Evolutionary conservation across 2,329 filamentous ascomycete species (phyloP).

Genomic region (Penicillium brasilianum): DNA sequence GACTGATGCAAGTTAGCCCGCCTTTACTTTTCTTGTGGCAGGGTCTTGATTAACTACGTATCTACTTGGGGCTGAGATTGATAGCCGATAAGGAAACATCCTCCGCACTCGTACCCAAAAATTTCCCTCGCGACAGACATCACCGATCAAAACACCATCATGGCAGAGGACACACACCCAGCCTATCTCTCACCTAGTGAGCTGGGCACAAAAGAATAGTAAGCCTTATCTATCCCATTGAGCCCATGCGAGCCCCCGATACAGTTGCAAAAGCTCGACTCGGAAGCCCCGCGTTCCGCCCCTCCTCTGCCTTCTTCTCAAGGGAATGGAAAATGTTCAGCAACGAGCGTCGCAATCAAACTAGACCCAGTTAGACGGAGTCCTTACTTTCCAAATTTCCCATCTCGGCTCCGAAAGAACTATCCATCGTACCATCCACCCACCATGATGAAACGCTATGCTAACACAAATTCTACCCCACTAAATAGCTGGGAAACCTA

Average conservation of each 20-base stretch:
- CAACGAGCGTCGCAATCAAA: no score
- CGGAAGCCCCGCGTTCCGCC: constrained; percentile 8
- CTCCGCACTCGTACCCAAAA: constrained; percentile 16
- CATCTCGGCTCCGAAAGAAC: no score
- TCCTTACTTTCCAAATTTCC: not conserved
- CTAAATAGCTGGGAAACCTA: constrained; percentile 66
- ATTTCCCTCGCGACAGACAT: constrained; percentile 17
- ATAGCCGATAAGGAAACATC: constrained; percentile 27
- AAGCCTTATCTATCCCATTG: constrained; percentile 43
- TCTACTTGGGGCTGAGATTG: not conserved
- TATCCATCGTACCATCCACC: not conserved
- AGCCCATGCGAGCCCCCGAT: not conserved
- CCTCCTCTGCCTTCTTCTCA: constrained; percentile 11
- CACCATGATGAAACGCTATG: constrained; percentile 11
- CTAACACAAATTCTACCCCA: constrained; percentile 15
- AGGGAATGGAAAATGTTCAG: not conserved
- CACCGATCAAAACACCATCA: constrained; percentile 13
- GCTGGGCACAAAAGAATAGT: constrained; percentile 93
- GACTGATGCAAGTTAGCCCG: not conserved
- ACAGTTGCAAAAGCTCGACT: not conserved
- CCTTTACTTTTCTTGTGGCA: not conserved
- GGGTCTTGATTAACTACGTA: not conserved
- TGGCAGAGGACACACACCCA: constrained; percentile 52
- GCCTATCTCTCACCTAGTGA: constrained; percentile 74
- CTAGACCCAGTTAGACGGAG: no score